Evolutionary conservation across 371 early-diverging fungal species (phyloP).

Genomic region (Mucor ambiguus): DNA sequence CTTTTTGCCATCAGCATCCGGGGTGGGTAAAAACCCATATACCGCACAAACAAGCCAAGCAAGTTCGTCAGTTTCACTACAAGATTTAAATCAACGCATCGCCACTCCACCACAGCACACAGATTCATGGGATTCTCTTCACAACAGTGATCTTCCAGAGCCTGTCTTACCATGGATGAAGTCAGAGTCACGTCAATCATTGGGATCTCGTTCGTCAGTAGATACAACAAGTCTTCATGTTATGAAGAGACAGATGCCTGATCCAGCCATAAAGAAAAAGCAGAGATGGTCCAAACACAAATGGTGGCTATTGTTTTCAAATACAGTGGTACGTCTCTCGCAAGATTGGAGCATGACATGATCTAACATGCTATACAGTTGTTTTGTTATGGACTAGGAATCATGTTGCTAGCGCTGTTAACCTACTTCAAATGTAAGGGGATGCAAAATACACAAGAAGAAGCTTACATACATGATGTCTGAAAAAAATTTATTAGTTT

Average conservation of each 20-base stretch:
- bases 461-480: background rate
- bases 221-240: slow-evolving; percentile 43
- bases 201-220: slow-evolving; percentile 30
- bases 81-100: slow-evolving; percentile 3
- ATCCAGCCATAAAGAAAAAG: slow-evolving; percentile 34
- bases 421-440: slow-evolving; percentile 52
- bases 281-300: slow-evolving; percentile 61
- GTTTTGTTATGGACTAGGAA: slow-evolving; percentile 49
- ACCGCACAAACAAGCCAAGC: slow-evolving; percentile 14
- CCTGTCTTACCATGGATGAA: slow-evolving; percentile 55
- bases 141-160: slow-evolving; percentile 29
- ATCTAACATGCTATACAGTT: slow-evolving; percentile 33
- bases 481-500: slow-evolving; percentile 29
- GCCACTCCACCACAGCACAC: background rate
- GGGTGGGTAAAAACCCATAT: slow-evolving; percentile 1
- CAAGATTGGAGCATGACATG: background rate
- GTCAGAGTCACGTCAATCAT: slow-evolving; percentile 41
- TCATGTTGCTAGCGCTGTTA: slow-evolving; percentile 38
- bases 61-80: slow-evolving; percentile 18
- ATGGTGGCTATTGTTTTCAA: slow-evolving; percentile 52
- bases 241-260: slow-evolving; percentile 39
- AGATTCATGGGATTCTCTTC: slow-evolving; percentile 12
- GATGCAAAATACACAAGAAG: background rate
- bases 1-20: background rate
- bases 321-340: slow-evolving; percentile 48